phyloP scores from a whole-genome alignment of 192 early-diverging fungal genomes.

The Linnemannia exigua region DNA sequence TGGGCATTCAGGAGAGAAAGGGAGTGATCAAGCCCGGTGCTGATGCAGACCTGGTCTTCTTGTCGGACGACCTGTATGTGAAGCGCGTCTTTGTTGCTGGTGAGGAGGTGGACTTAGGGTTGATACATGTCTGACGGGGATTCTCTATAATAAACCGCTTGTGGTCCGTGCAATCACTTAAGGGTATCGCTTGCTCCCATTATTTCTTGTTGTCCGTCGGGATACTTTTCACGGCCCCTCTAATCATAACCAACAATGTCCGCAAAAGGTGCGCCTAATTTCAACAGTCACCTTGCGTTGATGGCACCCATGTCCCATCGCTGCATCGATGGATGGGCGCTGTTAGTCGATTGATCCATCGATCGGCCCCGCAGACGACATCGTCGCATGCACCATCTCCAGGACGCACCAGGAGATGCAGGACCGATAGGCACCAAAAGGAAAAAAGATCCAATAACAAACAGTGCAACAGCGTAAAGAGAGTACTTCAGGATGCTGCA shows the following conservation, averaged over 20 bases:
- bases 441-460: not conserved
- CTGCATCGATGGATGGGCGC: not conserved
- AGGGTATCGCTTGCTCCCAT: not conserved
- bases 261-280: constrained; percentile 10
- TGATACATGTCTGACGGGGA: constrained; percentile 16
- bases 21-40: constrained; percentile 79
- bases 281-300: not conserved
- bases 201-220: not conserved
- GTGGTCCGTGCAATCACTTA: not conserved
- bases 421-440: not conserved
- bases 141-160: not conserved
- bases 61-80: constrained; percentile 75
- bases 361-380: not conserved
- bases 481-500: too few relatives aligned
- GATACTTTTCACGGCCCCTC: constrained; percentile 6
- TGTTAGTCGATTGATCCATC: not conserved
- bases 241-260: constrained; percentile 5
- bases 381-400: not conserved
- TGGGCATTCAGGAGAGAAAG: constrained; percentile 81
- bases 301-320: not conserved
- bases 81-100: constrained; percentile 79
- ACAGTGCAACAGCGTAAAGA: too few relatives aligned
- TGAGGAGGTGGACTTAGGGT: constrained; percentile 63
- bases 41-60: constrained; percentile 83
- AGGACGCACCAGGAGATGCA: not conserved